Base-by-base conservation (phyloP, 2,329 filamentous ascomycete genomes). In the Emergomyces africanus region DNA sequence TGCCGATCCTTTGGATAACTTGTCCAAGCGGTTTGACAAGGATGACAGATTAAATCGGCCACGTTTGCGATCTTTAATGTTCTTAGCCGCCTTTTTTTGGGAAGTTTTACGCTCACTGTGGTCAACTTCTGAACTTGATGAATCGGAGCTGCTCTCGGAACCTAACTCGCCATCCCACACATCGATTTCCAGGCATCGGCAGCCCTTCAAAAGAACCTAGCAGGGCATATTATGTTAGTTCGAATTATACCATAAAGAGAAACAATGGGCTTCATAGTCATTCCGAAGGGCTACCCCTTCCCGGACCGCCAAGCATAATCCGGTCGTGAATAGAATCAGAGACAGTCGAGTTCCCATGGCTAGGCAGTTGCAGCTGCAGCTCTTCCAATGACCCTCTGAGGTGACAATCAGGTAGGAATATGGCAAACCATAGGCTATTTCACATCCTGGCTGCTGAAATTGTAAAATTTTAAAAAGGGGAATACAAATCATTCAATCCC, bases 151-250 rank as follows among this genome's bases (percentile, higher is more conserved):
- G 63, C 68, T 60, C 15, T 71, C 75, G 9, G 74, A 72, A 23
- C 70, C 75, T 8, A 74, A 74, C 49, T 81, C 78, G 14, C 90
- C 89, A 71, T 96, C 89, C 88, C 91, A 96, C 2, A 96, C 90
- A 68, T 96, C 92, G 59, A 96, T 94, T 71, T 96, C 91, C 53
- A 96, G 90, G 68, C 90, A 96, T 62, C 91, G 84, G 68, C 91
- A 95, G 54, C 89, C 88, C 57, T 84, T 81, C 41, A 82, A 78
- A 14, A 96, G 82, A 14, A 88, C 86, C 81, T 89, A 66, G 18
- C 12, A n/a, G 50, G 15, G n/a, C 35, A 28, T 15, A 20, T 39
- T 3, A 53, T 42, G 48, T 51, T 50, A 57, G 44, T 23, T 37
- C 6, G 50, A 15, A 25, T n/a, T 20, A 20, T 6, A 35, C n/a